Percentiles rank a stretch among this genome's conserved stretches.
phyloP scores from a whole-genome alignment of 345 rosid species.

The Arabis alpina region DNA sequence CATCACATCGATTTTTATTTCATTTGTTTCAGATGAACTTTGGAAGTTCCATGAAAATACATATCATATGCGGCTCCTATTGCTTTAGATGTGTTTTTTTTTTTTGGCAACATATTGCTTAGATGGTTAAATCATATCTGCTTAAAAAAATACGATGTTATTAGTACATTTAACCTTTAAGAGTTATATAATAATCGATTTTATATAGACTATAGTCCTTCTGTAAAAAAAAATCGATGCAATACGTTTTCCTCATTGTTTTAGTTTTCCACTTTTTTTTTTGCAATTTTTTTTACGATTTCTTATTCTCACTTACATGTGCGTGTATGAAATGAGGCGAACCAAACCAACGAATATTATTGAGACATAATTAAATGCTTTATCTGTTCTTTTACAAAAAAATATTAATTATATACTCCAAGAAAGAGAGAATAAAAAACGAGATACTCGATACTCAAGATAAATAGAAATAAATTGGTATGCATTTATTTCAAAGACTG shows the following conservation, averaged over 20 bases:
- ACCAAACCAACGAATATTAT: conserved; percentile 1
- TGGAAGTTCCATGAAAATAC: not conserved
- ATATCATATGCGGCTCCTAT: too few relatives aligned
- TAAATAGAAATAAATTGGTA: conserved; percentile 19
- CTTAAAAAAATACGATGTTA: too few relatives aligned
- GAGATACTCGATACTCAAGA: conserved; percentile 2
- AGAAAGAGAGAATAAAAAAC: not conserved
- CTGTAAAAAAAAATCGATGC: too few relatives aligned
- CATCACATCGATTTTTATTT: not conserved
- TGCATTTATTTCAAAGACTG: conserved; percentile 42
- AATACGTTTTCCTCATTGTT: too few relatives aligned
- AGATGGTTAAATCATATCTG: too few relatives aligned
- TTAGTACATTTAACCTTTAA: too few relatives aligned
- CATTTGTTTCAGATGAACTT: not conserved
- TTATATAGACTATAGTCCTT: too few relatives aligned
- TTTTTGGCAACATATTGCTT: too few relatives aligned
- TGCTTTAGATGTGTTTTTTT: too few relatives aligned
- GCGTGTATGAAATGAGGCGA: not conserved
- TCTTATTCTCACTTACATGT: not conserved
- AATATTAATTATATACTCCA: not conserved
- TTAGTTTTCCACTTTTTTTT: not conserved
- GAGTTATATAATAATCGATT: too few relatives aligned
- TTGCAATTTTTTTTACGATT: not conserved
- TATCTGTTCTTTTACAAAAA: not conserved
- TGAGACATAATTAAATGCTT: not conserved